Evolutionary conservation across 805 yeast genomes (phyloP).

Genomic region (Wickerhamomyces bisporus): DNA sequence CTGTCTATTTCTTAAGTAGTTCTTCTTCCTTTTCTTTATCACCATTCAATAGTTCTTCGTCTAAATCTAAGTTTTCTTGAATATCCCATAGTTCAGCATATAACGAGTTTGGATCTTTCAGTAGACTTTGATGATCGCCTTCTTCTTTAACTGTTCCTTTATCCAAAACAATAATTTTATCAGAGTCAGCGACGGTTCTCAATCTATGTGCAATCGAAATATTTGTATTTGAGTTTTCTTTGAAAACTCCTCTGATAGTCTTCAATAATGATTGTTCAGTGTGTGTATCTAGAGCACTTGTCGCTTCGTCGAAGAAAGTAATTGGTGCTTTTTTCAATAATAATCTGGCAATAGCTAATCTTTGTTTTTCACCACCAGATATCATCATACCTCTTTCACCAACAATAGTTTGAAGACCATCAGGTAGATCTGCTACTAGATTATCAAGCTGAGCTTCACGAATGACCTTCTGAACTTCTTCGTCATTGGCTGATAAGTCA

Average conservation of each 20-base stretch:
- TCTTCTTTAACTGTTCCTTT: conserved; percentile 81
- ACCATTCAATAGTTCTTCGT: conserved; percentile 31
- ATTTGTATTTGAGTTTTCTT: conserved; percentile 58
- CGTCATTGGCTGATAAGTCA: conserved; percentile 63
- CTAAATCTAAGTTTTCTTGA: conserved; percentile 70
- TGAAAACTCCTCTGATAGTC: conserved; percentile 67
- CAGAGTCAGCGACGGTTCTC: conserved; percentile 90
- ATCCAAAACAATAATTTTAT: conserved; percentile 82
- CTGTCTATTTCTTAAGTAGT: not conserved
- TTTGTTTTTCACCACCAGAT: conserved; percentile 97
- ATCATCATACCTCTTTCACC: conserved; percentile 99
- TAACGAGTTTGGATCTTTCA: conserved; percentile 50
- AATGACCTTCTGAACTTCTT: conserved; percentile 62
- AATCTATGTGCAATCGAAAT: conserved; percentile 91
- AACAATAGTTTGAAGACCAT: conserved; percentile 79
- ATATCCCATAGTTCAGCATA: conserved; percentile 86
- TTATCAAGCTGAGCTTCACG: conserved; percentile 62
- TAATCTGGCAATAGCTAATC: conserved; percentile 91
- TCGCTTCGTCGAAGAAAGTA: conserved; percentile 94
- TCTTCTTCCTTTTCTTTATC: conserved; percentile 14
- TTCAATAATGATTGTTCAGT: conserved; percentile 82
- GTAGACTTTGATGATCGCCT: conserved; percentile 70
- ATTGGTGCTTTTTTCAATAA: conserved; percentile 81
- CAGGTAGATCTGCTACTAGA: conserved; percentile 68
- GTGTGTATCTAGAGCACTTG: conserved; percentile 93